Conservation (phyloP, 2,329 filamentous ascomycete species). For the Pseudopyricularia cyperi region DNA sequence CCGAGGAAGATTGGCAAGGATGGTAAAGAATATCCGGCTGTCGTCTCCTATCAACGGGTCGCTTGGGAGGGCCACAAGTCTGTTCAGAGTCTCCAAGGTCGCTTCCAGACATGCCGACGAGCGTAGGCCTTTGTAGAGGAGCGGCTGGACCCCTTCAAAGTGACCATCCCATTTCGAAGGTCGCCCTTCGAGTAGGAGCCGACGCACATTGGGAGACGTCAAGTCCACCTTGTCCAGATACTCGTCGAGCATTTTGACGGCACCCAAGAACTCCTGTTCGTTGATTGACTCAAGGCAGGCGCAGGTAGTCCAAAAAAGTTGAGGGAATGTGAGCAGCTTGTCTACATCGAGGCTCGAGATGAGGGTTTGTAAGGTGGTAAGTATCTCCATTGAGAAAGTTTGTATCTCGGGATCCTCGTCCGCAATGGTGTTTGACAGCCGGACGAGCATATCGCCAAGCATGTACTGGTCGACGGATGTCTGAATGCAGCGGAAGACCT, state of each 20-base stretch:
- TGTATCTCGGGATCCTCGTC: slow-evolving; percentile 91
- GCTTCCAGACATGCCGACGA: slow-evolving; percentile 72
- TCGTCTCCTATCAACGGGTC: slow-evolving; percentile 73
- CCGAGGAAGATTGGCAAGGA: slow-evolving; percentile 84
- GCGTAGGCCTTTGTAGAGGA: slow-evolving; percentile 84
- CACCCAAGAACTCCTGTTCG: slow-evolving; percentile 86
- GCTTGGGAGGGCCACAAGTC: slow-evolving; percentile 64
- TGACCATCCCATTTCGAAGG: slow-evolving; percentile 78
- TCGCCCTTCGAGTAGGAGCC: slow-evolving; percentile 61
- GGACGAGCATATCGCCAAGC: slow-evolving; percentile 91
- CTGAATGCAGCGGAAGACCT: slow-evolving; percentile 88
- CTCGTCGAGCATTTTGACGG: slow-evolving; percentile 79
- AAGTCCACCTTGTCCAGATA: slow-evolving; percentile 78
- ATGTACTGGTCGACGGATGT: slow-evolving; percentile 84
- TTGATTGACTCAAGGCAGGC: slow-evolving; percentile 95
- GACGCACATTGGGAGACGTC: slow-evolving; percentile 52
- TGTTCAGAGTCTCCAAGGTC: slow-evolving; percentile 66
- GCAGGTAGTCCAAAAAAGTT: slow-evolving; percentile 95
- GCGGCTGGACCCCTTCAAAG: slow-evolving; percentile 74
- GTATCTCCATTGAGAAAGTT: slow-evolving; percentile 93
- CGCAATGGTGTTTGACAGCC: slow-evolving; percentile 91
- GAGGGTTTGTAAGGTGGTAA: slow-evolving; percentile 85
- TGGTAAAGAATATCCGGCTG: slow-evolving; percentile 66
- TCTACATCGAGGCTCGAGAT: slow-evolving; percentile 72
- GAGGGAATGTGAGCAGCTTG: slow-evolving; percentile 78